Base-by-base conservation (phyloP, 1,139 yeast species). In the Blastobotrys malaysiensis region DNA sequence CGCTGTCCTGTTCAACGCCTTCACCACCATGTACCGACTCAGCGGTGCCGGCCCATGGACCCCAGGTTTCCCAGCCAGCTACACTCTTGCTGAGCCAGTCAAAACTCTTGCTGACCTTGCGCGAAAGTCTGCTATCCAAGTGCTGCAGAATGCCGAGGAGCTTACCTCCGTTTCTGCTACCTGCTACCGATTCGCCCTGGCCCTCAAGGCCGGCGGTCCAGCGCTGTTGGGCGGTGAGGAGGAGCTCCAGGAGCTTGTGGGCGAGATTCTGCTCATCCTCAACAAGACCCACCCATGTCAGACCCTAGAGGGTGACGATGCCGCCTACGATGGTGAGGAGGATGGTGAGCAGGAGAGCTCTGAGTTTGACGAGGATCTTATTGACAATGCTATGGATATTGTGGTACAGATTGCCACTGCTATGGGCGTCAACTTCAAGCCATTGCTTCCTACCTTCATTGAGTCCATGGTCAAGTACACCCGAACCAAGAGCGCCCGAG, bases 221-320 rank as follows among this genome's bases (percentile, higher is more conserved):
- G 77, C 76, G 46, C 77, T 86, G 58, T 83, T 91, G 43, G 73
- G 74, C 49, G 82, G 83, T 67, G 79, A 88, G 50, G 72, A 80
- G 22, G 71, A 77, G 16, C 78, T 91, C 62, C 91, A 88, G 70
- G 68, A 75, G 49, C 75, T 90, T 59, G 84, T 95, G 67, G 77
- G 80, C 46, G 88, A 85, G 69, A 75, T 90, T 60, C 77, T 87
- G 80, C 75, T 78, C 60, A 77, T 91, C 58, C 77, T 91, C 69
- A 84, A 84, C 73, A 87, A 86, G 66, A 84, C 85, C 64, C 98
- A 91, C 68, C 78, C 85, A 53, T 87, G 93, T 69, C 97, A 90
- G 78, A 73, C 83, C 47, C 78, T 76, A 62, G 76, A 70, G 39
- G 84, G 77, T 55, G 86, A 82, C 53, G 81, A 77, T 57, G 84